Base-by-base conservation (phyloP, 2,329 filamentous ascomycete genomes). In the Cladosporium austrohemisphaericum region DNA sequence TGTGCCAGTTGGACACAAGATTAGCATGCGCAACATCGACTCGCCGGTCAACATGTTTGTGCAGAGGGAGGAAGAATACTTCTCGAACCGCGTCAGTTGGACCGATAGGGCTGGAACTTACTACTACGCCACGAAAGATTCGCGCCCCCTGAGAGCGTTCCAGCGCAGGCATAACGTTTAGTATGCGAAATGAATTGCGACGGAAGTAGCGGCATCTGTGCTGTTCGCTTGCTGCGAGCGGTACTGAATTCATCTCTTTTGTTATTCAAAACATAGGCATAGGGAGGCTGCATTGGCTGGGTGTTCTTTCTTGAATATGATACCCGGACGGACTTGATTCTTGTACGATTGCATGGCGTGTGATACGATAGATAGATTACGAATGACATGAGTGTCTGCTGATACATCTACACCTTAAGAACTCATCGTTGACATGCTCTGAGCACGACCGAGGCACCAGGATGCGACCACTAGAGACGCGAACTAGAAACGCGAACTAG, bases 71-170 rank as follows among this genome's bases (percentile, higher is more conserved):
- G 76, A 75, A 10, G 75, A 82, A 51, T 93, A 88, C 65, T 85
- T 77, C 58, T 81, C 77, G 11, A 74, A 77, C 36, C 78, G 77
- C 55, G 93, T 98, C 56, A 95, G 90, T 70, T 98, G 93, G 93
- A 92, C 88, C 11, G 85, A 86, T 57, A 81, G 84, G 44, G 84
- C 84, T 20, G 92, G 92, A 22, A 80, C 83, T 49, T 98, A 93
- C 69, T 97, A 86, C 65, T 86, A 97, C 64, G 90, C 92, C 50
- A 90, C 80, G 10, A 88, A 88, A 69, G 88, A 89, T 60, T 72
- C 72, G 53, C 72, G 71, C 23, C 76, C 76, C 57, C 63, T 79
- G 60, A 70, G 74, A 55, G 65, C 66, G 4, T 80, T 80, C 60
- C 61, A 67, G 8, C 19, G 29, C 20, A 26, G 41, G 10, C n/a